Conservation (phyloP, 2,329 filamentous ascomycete genomes). For the Fusarium tjaetaba region DNA sequence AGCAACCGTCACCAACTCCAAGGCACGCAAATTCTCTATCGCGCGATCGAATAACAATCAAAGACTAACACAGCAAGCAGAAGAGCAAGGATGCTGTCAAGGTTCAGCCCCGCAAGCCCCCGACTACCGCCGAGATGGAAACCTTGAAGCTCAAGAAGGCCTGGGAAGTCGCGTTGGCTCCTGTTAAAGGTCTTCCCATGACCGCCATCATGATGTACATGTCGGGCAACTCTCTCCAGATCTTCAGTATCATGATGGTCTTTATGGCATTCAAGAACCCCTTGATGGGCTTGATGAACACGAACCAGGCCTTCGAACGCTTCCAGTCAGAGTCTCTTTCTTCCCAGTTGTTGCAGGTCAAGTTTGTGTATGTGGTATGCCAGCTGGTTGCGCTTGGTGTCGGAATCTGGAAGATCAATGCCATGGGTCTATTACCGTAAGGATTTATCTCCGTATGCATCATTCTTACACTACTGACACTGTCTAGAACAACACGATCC, state of each 20-base stretch:
- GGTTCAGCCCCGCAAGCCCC: conserved; percentile 68
- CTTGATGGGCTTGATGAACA: conserved; percentile 82
- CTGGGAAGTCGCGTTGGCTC: conserved; percentile 95
- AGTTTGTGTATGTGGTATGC: conserved; percentile 87
- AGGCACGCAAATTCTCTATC: conserved; percentile 55
- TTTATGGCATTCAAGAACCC: conserved; percentile 99
- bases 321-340: conserved; percentile 87
- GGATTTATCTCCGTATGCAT: conserved; percentile 48
- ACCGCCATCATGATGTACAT: conserved; percentile 99
- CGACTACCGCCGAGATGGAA: conserved; percentile 87
- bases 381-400: conserved; percentile 85
- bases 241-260: conserved; percentile 99
- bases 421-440: conserved; percentile 93
- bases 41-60: neutral
- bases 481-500: conserved; percentile 83
- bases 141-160: conserved; percentile 98
- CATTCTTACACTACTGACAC: conserved; percentile 11
- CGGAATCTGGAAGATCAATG: conserved; percentile 96
- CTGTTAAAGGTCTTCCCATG: conserved; percentile 95
- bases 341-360: conserved; percentile 80
- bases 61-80: conserved; percentile 43
- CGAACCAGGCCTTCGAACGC: conserved; percentile 87
- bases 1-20: conserved; percentile 58
- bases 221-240: conserved; percentile 97
- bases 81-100: conserved; percentile 64